Conservation (phyloP, 2,329 filamentous ascomycete species). For the Fusarium multiceps region DNA sequence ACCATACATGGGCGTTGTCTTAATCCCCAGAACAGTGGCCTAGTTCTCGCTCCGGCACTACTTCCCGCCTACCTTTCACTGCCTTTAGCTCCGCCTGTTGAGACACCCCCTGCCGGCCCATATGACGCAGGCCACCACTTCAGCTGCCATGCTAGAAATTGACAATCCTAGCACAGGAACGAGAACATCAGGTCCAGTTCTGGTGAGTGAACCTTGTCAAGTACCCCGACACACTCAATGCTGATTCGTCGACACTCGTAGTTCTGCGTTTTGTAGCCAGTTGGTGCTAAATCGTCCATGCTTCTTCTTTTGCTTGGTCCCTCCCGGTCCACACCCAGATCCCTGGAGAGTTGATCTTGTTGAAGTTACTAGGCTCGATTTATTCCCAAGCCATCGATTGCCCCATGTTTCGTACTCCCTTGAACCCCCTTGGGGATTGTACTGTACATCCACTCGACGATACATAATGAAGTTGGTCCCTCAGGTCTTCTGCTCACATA, state of each 20-base stretch:
- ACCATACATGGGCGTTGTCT: conserved; percentile 20
- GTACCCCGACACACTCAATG: conserved; percentile 19
- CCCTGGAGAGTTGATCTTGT: conserved; percentile 53
- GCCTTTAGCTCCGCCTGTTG: conserved; percentile 50
- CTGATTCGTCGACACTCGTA: conserved; percentile 49
- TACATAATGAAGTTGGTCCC: conserved; percentile 49
- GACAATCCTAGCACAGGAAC: conserved; percentile 42
- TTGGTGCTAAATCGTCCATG: conserved; percentile 44
- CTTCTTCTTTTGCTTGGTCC: conserved; percentile 46
- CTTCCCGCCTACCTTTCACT: conserved; percentile 41
- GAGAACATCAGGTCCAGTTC: conserved; percentile 38
- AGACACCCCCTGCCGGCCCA: conserved; percentile 51
- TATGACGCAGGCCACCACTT: conserved; percentile 49
- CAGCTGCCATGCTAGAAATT: conserved; percentile 43
- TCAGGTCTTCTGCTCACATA: conserved; percentile 10
- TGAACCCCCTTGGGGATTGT: conserved; percentile 41
- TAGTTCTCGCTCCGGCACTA: conserved; percentile 43
- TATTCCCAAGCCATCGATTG: conserved; percentile 52
- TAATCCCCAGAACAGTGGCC: conserved; percentile 38
- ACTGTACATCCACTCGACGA: conserved; percentile 41
- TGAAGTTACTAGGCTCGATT: conserved; percentile 51
- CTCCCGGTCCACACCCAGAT: conserved; percentile 52
- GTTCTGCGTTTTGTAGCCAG: conserved; percentile 50
- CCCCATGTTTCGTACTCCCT: conserved; percentile 51
- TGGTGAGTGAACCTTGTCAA: conserved; percentile 32